Conservation (phyloP, 1,139 yeast genomes). For the Nakaseomyces kungkrabaensis region DNA sequence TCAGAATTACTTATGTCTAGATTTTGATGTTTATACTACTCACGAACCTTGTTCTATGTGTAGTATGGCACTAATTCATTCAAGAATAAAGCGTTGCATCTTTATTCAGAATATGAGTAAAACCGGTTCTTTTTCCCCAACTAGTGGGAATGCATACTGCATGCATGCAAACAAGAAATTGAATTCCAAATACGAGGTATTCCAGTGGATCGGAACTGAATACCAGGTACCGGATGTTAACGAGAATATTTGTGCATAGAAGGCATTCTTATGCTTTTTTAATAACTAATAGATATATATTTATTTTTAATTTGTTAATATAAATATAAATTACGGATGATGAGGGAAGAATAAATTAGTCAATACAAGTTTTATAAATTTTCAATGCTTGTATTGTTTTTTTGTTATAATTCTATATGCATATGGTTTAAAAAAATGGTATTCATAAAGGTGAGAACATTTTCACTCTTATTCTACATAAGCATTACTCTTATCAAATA, state of each 20-base stretch:
- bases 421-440: neutral
- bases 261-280: too few species aligned
- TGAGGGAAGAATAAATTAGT: too few species aligned
- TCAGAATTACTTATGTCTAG: slow-evolving; percentile 57
- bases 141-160: slow-evolving; percentile 58
- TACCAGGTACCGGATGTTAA: neutral
- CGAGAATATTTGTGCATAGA: neutral
- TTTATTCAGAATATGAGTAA: slow-evolving; percentile 40
- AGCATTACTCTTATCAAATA: slow-evolving; percentile 30
- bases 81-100: slow-evolving; percentile 62
- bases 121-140: slow-evolving; percentile 49
- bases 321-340: too few species aligned
- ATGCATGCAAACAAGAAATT: slow-evolving; percentile 63
- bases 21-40: slow-evolving; percentile 71
- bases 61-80: slow-evolving; percentile 89
- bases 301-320: too few species aligned
- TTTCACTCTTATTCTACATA: slow-evolving; percentile 5
- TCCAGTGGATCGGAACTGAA: slow-evolving; percentile 32
- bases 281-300: too few species aligned
- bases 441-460: too few species aligned
- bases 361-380: neutral
- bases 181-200: slow-evolving; percentile 75
- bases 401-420: neutral
- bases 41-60: slow-evolving; percentile 98
- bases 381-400: neutral